Evolutionary conservation across 2,329 filamentous ascomycete genomes (phyloP).

Genomic region (Chrysoporthe austroafricana): DNA sequence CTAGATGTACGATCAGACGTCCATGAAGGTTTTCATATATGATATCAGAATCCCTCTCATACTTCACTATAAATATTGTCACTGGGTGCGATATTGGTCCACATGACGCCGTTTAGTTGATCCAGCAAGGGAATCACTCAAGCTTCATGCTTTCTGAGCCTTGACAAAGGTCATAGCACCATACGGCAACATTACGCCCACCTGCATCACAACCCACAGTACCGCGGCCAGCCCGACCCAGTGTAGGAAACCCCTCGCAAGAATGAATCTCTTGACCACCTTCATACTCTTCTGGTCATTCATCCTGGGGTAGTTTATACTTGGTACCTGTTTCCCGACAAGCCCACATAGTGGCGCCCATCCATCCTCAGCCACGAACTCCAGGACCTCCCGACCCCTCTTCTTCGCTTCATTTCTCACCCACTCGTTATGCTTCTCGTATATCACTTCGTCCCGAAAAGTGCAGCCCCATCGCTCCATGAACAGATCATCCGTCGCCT

Average conservation of each 20-base stretch:
- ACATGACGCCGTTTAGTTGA: too few relatives aligned
- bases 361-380: constrained; percentile 23
- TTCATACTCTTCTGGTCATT: constrained; percentile 28
- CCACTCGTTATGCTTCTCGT: constrained; percentile 25
- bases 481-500: constrained; percentile 19
- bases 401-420: constrained; percentile 22
- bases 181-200: constrained; percentile 14
- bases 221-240: constrained; percentile 15
- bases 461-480: constrained; percentile 23
- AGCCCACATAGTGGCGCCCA: constrained; percentile 22
- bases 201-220: constrained; percentile 15
- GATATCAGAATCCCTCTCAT: too few relatives aligned
- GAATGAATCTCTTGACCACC: constrained; percentile 24
- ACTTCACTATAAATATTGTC: too few relatives aligned
- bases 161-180: constrained; percentile 17
- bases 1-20: too few relatives aligned
- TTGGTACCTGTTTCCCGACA: constrained; percentile 10
- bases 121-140: not conserved
- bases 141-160: not conserved
- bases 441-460: constrained; percentile 20
- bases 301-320: constrained; percentile 18
- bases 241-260: constrained; percentile 18
- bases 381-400: constrained; percentile 21
- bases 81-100: too few relatives aligned
- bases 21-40: too few relatives aligned